Base-by-base conservation (phyloP, 257 asterid genomes). In the Penstemon davidsonii region DNA sequence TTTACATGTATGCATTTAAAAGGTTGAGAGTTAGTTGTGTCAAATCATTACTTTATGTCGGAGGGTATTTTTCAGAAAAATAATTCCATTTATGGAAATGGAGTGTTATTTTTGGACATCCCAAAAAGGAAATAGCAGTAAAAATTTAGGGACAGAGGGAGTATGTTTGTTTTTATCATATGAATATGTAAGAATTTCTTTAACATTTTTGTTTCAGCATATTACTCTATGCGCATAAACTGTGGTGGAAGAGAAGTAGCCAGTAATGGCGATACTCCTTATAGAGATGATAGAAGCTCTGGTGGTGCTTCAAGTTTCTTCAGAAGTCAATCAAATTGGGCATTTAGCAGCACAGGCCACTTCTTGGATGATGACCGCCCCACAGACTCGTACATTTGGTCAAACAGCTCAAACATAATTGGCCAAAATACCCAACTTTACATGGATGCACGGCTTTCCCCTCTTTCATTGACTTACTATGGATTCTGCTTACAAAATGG, bases 331-430 rank as follows among this genome's bases (percentile, higher is more conserved):
- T 37, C 80, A 12, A 78, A 82, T 54, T 88, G 93, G 96, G 84
- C 76, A 56, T 72, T 79, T 60, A 86, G 96, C 78, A 79, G 78
- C 79, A 88, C 96, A 1, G 96, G 96, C 43, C 78, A 82, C 78
- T 87, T 81, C 83, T 25, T 83, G 76, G 84, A 83, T 51, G 84
- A 82, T 40, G 70, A 69, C 1, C 69, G 55, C 18, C 41, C 71
- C 7, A 18, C 8, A 2, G 86, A 83, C 65, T 36, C 74, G 2
- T 78, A 60, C 60, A 68, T 45, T 53, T 44, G 56, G 68, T 5
- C 38, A 18, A 86, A 68, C 67, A 41, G 3, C 71, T 76, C 86
- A 3, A 70, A 62, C 60, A 79, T 79, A 38, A 46, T 75, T 25
- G 82, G 84, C 52, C 63, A 12, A 40, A 73, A 76, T 69, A 44